A percentile compares a stretch with the other conserved stretches of the same genome.
Evolutionary conservation across 129 eudicot genomes (phyloP).

Genomic region (sunflower (Helianthus annuus)): DNA sequence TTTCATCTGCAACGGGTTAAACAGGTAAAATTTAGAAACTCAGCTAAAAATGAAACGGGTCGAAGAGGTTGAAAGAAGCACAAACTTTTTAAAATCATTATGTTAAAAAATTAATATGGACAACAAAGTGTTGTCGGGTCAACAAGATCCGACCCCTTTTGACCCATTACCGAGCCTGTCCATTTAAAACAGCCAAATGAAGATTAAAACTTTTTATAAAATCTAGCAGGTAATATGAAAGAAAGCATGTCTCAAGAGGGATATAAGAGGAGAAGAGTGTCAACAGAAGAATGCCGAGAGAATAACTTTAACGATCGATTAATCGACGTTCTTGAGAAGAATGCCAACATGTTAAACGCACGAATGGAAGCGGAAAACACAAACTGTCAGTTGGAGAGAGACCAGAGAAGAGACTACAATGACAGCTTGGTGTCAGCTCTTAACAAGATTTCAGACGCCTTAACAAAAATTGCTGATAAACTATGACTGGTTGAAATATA

Average conservation of each 20-base stretch:
- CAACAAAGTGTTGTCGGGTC: neutral
- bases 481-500: conserved; percentile 25
- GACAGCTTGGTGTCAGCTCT: conserved; percentile 59
- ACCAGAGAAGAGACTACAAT: conserved; percentile 61
- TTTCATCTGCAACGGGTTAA: neutral
- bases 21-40: neutral
- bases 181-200: neutral
- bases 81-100: neutral
- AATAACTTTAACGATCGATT: conserved; percentile 38
- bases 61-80: neutral
- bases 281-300: conserved; percentile 36
- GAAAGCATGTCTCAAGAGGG: conserved; percentile 43
- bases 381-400: conserved; percentile 52
- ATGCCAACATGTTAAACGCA: conserved; percentile 41
- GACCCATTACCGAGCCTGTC: neutral
- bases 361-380: conserved; percentile 59
- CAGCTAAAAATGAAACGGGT: neutral
- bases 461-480: conserved; percentile 67
- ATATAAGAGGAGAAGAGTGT: conserved; percentile 55
- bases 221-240: conserved; percentile 38
- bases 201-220: neutral
- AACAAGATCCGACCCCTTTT: neutral
- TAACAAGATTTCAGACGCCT: conserved; percentile 57
- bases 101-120: neutral
- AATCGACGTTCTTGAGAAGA: conserved; percentile 57